phyloP scores from a whole-genome alignment of 495 filamentous ascomycete species.

The Aspergillus diversus region DNA sequence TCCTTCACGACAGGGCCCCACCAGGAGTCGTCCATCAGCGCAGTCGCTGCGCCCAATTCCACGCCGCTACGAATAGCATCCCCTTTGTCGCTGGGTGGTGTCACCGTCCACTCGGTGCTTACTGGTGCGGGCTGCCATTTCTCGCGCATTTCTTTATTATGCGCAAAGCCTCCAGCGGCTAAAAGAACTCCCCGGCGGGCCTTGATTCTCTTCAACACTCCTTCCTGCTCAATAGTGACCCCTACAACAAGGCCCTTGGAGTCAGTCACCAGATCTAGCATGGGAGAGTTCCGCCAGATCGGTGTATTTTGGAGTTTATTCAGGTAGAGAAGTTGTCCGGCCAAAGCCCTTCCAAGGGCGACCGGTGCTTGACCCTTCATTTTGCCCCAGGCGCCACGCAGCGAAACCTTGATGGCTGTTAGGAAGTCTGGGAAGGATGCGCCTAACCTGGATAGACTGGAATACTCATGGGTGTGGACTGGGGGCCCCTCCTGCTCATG shows the following conservation, averaged over 20 bases:
- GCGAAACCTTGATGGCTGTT: not conserved
- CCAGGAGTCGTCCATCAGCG: conserved; percentile 4
- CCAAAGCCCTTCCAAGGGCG: not conserved
- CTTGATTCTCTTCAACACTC: not conserved
- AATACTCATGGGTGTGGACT: not conserved
- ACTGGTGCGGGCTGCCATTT: not conserved
- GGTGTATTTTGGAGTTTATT: not conserved
- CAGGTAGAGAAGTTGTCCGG: not conserved
- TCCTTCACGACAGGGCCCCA: not conserved
- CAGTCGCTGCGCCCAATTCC: not conserved
- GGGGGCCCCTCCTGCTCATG: not conserved
- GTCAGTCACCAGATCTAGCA: not conserved
- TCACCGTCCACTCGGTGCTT: not conserved
- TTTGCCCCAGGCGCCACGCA: not conserved
- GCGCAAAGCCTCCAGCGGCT: not conserved
- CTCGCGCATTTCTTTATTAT: conserved; percentile 5
- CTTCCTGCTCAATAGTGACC: not conserved
- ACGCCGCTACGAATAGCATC: not conserved
- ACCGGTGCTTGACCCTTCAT: not conserved
- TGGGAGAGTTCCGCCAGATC: not conserved
- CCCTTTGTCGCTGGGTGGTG: not conserved
- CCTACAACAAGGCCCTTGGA: not conserved
- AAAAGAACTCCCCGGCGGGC: not conserved
- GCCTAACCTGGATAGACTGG: not conserved
- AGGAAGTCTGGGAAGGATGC: not conserved